Evolutionary conservation across 1,284 basidiomycete genomes (phyloP).

Genomic region (Gymnopus androsaceus): DNA sequence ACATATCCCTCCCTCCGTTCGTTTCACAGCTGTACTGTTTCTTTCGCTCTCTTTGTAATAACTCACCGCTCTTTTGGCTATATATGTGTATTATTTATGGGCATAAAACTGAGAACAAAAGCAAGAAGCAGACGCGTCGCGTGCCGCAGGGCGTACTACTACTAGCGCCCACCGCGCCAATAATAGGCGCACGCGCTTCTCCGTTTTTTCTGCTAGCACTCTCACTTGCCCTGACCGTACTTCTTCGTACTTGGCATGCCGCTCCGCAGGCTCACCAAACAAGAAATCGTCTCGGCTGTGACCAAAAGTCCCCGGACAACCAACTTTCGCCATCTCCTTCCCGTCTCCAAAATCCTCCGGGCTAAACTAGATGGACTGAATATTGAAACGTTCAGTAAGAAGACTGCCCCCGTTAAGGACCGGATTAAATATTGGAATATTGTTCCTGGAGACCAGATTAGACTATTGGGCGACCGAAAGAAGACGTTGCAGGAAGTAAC

Average conservation of each 20-base stretch:
- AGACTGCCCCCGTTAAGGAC: conserved; percentile 61
- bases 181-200: too few species aligned
- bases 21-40: too few species aligned
- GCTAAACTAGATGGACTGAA: conserved; percentile 31
- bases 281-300: conserved; percentile 45
- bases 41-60: too few species aligned
- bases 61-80: too few species aligned
- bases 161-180: too few species aligned
- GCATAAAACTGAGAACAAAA: too few species aligned
- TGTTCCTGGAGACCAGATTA: conserved; percentile 79
- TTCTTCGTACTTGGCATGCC: conserved; percentile 26
- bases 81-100: too few species aligned
- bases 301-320: conserved; percentile 59
- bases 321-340: conserved; percentile 64
- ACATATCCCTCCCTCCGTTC: too few species aligned
- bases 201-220: too few species aligned
- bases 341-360: conserved; percentile 50
- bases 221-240: not conserved
- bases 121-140: too few species aligned
- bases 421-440: conserved; percentile 85
- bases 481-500: conserved; percentile 66
- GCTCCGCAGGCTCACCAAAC: conserved; percentile 38
- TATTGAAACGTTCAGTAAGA: conserved; percentile 37
- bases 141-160: too few species aligned
- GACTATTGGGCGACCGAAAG: conserved; percentile 63